phyloP scores from a whole-genome alignment of 1,284 basidiomycete species.

The Sporisorium reilianum region DNA sequence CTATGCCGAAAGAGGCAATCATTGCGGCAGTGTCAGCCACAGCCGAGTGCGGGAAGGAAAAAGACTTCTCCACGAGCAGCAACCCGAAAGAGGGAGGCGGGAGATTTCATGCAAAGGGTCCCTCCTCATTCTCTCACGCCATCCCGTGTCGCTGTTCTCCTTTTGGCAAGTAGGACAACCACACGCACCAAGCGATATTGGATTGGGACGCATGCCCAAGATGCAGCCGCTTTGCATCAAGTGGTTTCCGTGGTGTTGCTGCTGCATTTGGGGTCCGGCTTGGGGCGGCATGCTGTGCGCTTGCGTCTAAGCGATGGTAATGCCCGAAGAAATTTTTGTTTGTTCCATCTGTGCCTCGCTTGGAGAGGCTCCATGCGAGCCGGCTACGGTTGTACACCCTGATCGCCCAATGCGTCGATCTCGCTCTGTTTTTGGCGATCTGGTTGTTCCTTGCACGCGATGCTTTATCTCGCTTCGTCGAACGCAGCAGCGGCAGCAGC shows the following conservation, averaged over 20 bases:
- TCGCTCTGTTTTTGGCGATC: too few species aligned
- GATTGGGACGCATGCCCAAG: too few species aligned
- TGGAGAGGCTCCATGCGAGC: constrained; percentile 3
- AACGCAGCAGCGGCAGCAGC: neutral
- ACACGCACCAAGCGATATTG: too few species aligned
- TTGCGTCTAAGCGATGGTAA: constrained; percentile 7
- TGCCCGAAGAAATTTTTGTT: constrained; percentile 9
- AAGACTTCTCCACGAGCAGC: neutral
- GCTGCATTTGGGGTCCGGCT: neutral
- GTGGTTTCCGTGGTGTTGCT: neutral
- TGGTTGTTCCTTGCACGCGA: neutral
- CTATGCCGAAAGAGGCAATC: neutral
- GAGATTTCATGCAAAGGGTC: neutral
- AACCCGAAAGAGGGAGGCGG: neutral
- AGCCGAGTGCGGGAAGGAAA: neutral
- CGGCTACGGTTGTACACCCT: neutral
- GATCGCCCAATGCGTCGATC: constrained; percentile 13
- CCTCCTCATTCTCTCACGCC: neutral
- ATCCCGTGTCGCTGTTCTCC: neutral
- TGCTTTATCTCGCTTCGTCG: neutral
- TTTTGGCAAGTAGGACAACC: too few species aligned
- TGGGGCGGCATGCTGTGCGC: too few species aligned
- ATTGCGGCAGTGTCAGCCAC: neutral
- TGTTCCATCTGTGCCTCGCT: constrained; percentile 14
- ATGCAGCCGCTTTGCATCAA: neutral